Conservation (phyloP, 495 filamentous ascomycete genomes). For the Talaromyces thailandensis region DNA sequence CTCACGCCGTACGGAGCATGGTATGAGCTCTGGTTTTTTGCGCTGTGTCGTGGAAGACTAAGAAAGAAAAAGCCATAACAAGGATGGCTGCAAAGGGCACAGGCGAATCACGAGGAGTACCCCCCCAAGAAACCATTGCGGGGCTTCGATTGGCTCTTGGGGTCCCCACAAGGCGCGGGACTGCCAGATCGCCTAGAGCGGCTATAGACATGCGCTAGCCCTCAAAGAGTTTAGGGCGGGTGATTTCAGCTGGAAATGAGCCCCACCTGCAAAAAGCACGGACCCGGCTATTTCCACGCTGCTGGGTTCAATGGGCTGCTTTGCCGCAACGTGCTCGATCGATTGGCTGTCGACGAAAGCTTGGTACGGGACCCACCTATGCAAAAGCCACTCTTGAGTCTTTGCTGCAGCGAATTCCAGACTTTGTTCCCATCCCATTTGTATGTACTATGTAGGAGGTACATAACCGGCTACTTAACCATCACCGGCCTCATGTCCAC, state of each 20-base stretch:
- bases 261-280: not conserved
- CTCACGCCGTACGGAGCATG: no score
- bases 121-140: not conserved
- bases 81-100: not conserved
- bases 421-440: not conserved
- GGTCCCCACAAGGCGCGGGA: not conserved
- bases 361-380: not conserved
- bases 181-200: slow-evolving; percentile 1
- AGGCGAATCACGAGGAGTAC: not conserved
- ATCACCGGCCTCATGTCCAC: not conserved
- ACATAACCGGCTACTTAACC: not conserved
- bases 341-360: not conserved
- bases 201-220: not conserved
- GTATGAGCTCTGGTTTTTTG: no score
- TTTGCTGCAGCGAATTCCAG: not conserved
- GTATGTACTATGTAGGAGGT: not conserved
- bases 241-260: not conserved
- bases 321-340: slow-evolving; percentile 1
- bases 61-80: not conserved
- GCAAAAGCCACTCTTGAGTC: not conserved
- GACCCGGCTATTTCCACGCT: not conserved
- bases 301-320: not conserved
- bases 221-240: not conserved
- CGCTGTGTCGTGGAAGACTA: not conserved
- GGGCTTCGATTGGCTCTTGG: not conserved